Evolutionary conservation across 768 basidiomycete species (phyloP), one percentile per base, ranked within the genome.

Genomic region (Xerocomus spinulosus): DNA sequence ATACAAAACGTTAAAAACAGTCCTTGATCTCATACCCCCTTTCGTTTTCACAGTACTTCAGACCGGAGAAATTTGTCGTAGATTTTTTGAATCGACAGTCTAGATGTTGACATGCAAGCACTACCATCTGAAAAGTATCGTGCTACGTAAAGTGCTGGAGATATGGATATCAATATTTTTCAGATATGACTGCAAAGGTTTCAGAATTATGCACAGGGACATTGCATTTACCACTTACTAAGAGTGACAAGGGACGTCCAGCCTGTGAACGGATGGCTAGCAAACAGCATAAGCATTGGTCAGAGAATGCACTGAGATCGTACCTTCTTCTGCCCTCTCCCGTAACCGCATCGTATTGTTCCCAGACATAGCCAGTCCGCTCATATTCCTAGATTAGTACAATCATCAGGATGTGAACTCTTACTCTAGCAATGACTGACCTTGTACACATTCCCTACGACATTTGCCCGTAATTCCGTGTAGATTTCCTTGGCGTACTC

Each of bases 351-450:
- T 97, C 86, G 64, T 97, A 98, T 67, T 97, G 95, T 68, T 98
- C 94, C 94, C 94, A 98, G 14, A 92, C 91, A 63, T 92, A 95
- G 4, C 92, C 93, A 4, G 93, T 96, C 24, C 87, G 79, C 60
- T 91, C 75, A 64, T 92, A 96, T 69, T 96, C 92, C 90, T 93
- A 55, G 13, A 42, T 7, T n/a, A n/a, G 24, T 40, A 8, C 2
- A 25, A 25, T 64, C 20, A 56, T 42, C 17, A 43, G 33, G 30
- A 39, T 44, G 48, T 25, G 36, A 9, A 37, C 37, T 17, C 12
- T 20, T 28, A 5, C 21, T 30, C 9, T 15, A 5, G 39, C 29
- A n/a, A n/a, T n/a, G 33, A 68, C 18, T 10, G 52, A 77, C 83
- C 70, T 79, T 80, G 72, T 70, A 81, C 18, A 93, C 86, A 62